Evolutionary conservation across 352 stramenopile species (phyloP), one percentile per base, ranked within the genome.

Genomic region (Globisporangium paroecandrum): DNA sequence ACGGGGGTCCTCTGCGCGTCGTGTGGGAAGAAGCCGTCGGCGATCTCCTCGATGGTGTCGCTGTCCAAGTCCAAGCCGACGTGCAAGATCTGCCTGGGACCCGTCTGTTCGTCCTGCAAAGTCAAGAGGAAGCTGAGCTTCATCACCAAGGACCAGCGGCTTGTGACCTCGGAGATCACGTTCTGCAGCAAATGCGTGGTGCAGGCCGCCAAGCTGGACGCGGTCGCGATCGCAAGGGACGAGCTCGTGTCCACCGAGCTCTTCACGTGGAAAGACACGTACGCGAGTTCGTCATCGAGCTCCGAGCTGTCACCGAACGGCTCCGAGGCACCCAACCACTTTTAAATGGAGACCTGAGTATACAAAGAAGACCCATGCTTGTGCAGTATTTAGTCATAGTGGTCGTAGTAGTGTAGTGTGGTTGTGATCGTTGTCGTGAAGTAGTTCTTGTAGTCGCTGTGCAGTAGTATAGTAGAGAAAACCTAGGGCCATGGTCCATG

Each of bases 131-230:
- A 70, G 25, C 46, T 85, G 27, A 79, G 71, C 51, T 85, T 85
- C 56, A 70, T 85, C 25, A 62, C 73, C 6, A 66, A 72, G 6
- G 77, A 81, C 34, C 60, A 77, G 58, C 36, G 74, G 25, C 46
- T 85, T 1, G 71, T 77, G 7, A 66, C 76, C 57, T 69, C 72
- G 18, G 75, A 78, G 32, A 69, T 85, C 64, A 76, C 73, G 20
- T 82, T 85, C 59, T 85, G 77, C 32, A 62, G 66, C 1, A 47
- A 57, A 25, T 85, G 77, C 58, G 68, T 83, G 32, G 77, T 62
- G 22, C 55, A 71, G 2, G 75, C 71, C n/a, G 74, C 69, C 12
- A 72, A 36, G n/a, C 69, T 75, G 65, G 78, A 76, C 58, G 69
- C 77, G 4, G 15, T 73, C 0, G 65, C 65, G 15, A 69, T 78